phyloP scores from a whole-genome alignment of 2,329 filamentous ascomycete genomes.

The Didymella pinodella region DNA sequence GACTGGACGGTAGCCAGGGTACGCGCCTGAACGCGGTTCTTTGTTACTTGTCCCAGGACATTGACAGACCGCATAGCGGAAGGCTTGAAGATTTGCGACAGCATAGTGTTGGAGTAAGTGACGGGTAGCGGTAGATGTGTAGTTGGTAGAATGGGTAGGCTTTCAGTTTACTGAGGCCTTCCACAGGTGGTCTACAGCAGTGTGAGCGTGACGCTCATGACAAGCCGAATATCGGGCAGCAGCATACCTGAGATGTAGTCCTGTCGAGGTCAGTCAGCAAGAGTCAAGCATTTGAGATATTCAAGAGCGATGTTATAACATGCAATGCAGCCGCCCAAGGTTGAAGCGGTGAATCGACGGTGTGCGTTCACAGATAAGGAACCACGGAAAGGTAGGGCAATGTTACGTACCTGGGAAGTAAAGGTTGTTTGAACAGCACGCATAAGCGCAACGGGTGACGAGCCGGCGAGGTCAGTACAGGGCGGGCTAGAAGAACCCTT shows the following conservation, averaged over 20 bases:
- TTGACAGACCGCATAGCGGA: conserved; percentile 55
- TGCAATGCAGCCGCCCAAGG: conserved; percentile 17
- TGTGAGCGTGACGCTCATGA: conserved; percentile 36
- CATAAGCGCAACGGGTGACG: conserved; percentile 53
- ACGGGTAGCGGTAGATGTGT: conserved; percentile 22
- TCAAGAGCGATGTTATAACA: conserved; percentile 14
- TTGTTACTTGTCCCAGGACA: conserved; percentile 58
- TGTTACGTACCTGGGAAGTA: conserved; percentile 61
- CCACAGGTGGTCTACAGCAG: conserved; percentile 67
- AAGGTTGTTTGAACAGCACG: conserved; percentile 60
- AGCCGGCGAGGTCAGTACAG: conserved; percentile 37
- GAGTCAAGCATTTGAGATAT: conserved; percentile 23
- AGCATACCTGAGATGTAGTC: conserved; percentile 70
- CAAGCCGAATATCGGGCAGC: conserved; percentile 25
- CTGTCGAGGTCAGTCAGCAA: conserved; percentile 54
- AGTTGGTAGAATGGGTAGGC: conserved; percentile 30
- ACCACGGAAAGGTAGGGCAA: conserved; percentile 9
- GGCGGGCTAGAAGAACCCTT: conserved; percentile 37
- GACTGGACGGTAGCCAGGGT: conserved; percentile 72
- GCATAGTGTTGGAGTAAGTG: conserved; percentile 56
- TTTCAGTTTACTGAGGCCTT: conserved; percentile 70
- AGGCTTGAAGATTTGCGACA: conserved; percentile 63
- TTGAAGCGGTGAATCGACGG: conserved; percentile 39
- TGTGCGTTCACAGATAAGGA: conserved; percentile 45
- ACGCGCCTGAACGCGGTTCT: conserved; percentile 55